phyloP scores from a whole-genome alignment of 495 filamentous ascomycete species.

The Xylaria sp. region DNA sequence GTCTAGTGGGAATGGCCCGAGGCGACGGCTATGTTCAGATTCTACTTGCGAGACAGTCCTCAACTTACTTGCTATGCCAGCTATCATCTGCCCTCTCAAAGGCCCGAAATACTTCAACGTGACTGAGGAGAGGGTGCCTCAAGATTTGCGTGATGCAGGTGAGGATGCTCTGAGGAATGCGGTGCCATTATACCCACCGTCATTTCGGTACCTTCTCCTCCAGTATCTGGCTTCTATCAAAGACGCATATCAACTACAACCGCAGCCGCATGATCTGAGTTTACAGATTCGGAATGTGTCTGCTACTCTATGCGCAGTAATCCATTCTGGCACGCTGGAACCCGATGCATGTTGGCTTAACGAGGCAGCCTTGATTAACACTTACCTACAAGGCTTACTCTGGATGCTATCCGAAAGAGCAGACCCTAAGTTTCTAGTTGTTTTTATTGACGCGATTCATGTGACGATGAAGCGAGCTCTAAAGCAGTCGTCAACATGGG shows the following conservation, averaged over 20 bases:
- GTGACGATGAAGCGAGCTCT: conserved; percentile 29
- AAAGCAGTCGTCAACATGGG: conserved; percentile 7
- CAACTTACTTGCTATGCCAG: conserved; percentile 33
- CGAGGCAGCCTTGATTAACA: conserved; percentile 32
- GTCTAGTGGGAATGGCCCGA: conserved; percentile 22
- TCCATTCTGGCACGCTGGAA: conserved; percentile 16
- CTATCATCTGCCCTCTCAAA: conserved; percentile 34
- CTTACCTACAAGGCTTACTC: conserved; percentile 29
- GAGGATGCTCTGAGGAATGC: conserved; percentile 48
- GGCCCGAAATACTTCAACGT: conserved; percentile 25
- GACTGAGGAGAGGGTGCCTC: conserved; percentile 36
- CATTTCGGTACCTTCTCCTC: conserved; percentile 39
- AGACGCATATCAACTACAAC: conserved; percentile 30
- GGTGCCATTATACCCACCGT: conserved; percentile 45
- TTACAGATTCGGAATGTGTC: conserved; percentile 35
- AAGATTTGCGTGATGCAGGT: conserved; percentile 48
- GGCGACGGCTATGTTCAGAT: conserved; percentile 41
- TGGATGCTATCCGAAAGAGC: conserved; percentile 36
- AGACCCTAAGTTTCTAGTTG: conserved; percentile 33
- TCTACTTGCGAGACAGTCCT: conserved; percentile 46
- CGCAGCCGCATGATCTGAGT: conserved; percentile 30
- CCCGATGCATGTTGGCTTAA: conserved; percentile 24
- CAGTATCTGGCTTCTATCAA: conserved; percentile 36
- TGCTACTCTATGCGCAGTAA: conserved; percentile 31
- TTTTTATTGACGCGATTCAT: conserved; percentile 37